Evolutionary conservation across 1,284 basidiomycete species (phyloP), one percentile per base, ranked within the genome.

Genomic region (Wallemia mellicola): DNA sequence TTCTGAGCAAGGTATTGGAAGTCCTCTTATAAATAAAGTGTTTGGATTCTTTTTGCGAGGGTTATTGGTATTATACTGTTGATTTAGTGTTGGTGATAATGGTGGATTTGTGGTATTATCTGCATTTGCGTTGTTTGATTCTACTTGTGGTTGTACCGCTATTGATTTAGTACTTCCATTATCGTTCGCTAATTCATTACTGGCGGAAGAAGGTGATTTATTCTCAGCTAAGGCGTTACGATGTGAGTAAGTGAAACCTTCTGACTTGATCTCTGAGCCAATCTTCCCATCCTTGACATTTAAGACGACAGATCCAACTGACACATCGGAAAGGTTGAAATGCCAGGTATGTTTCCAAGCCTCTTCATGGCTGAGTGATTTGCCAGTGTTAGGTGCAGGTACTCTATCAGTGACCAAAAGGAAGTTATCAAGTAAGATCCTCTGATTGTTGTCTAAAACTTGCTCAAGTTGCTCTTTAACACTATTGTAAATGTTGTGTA

Each of bases 301-400:
- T 57, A 99, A 73, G 1, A 95, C 73, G 48, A 98, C 76, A 19
- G 79, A 80, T 1, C 92, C 94, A 64, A 84, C 92, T 1, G 86
- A 82, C 7, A 91, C 92, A 67, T 98, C 92, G 61, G 91, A 88
- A 48, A 94, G 72, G 66, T 92, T 89, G 89, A 89, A 96, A 70
- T 96, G 89, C 92, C 92, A 98, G 66, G 84, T 88, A 69, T 89
- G 96, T 72, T 88, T 96, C 92, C 89, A 95, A 0, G 84, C 79
- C 2, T 82, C 79, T 64, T 89, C 87, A 48, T 48, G 38, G 67
- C 89, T 87, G 25, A 75, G 73, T 2, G 74, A 70, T 24, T 75
- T 74, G 1, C 75, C 76, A 2, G 75, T 74, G 48, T 77, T 76
- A 1, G 77, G 68, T 2, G 80, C 73, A 3, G 86, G 86, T 17